Percentiles rank a stretch among this genome's conserved stretches.
Evolutionary conservation across 805 yeast genomes (phyloP).

Genomic region (Nakazawaea anatomiae): DNA sequence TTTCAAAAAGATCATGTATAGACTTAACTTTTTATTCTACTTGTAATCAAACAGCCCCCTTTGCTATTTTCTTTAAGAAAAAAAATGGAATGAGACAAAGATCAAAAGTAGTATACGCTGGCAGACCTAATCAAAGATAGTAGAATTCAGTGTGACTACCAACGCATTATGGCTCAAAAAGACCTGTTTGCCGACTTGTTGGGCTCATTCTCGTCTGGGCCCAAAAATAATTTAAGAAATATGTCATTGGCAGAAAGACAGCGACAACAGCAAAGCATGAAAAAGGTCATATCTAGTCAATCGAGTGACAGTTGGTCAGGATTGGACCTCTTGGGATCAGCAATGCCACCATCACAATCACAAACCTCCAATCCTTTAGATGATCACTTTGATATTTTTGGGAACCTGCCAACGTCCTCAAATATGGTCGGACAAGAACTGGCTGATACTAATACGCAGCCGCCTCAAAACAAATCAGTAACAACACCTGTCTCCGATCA

Average conservation of each 20-base stretch:
- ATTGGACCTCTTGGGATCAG: constrained; percentile 29
- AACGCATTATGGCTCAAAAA: constrained; percentile 6
- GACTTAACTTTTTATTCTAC: too few species aligned
- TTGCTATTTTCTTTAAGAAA: too few species aligned
- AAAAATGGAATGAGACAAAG: too few species aligned
- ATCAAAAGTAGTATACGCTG: too few species aligned
- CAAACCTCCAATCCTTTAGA: not conserved
- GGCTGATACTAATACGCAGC: not conserved
- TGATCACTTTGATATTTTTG: not conserved
- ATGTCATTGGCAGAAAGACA: constrained; percentile 30
- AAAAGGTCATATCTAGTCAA: not conserved
- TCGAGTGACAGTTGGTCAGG: constrained; percentile 24
- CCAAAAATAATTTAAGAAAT: constrained; percentile 20
- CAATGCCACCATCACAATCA: constrained; percentile 7
- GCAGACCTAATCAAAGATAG: too few species aligned
- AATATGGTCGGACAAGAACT: not conserved
- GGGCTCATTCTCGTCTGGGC: constrained; percentile 20
- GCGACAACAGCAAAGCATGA: constrained; percentile 12
- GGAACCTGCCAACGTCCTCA: not conserved
- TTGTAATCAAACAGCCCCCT: not conserved
- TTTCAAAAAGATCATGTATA: constrained; percentile 23
- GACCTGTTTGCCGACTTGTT: constrained; percentile 41
- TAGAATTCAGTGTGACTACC: too few species aligned
- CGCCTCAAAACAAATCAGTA: not conserved
- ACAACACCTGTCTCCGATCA: not conserved